Base-by-base conservation (phyloP, 2,329 filamentous ascomycete genomes). In the Helminthosporium solani region DNA sequence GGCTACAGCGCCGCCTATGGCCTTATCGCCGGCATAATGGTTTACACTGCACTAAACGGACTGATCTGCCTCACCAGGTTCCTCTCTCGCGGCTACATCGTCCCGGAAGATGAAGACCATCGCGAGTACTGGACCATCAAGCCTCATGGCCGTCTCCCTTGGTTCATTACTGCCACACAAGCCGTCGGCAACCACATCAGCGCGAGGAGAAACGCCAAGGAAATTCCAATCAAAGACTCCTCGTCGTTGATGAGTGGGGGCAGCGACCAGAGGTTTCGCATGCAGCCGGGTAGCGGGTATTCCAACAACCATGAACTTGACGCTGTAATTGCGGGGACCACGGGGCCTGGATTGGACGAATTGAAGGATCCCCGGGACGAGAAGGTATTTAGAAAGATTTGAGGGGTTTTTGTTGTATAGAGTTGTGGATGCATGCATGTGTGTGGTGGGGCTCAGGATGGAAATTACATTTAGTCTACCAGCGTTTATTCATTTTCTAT, bases 1-100 rank as follows among this genome's bases (percentile, higher is more conserved):
- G 88, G 87, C 3, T 95, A 94, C 75, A 89, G 85, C 44, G 92
- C 94, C 59, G 88, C 90, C 11, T 88, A 95, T 63, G 90, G 90
- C 36, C 77, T 95, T 14, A 95, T 95, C 57, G 87, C 82, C 2
- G 88, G 89, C 27, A 84, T 95, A 53, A 77, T 87, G 63, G 81
- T 82, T 27, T 95, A 95, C 68, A 83, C 85, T 31, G 67, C 85
- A 42, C 78, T 95, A 67, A 95, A 95, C 68, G 80, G 78, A 2
- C 66, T 80, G 20, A 82, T 88, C 14, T 90, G 83, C 79, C 44
- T 87, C 35, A 74, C 94, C 49, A 83, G 86, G 66, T 75, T 83
- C 56, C 68, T 74, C 8, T 84, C 82, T 0, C 74, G 83, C 5
- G 88, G 88, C 33, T 80, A 84, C 36, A 80, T 95, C 52, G 79